Evolutionary conservation across 2,329 filamentous ascomycete species (phyloP).

Genomic region (Pezicula radicicola): DNA sequence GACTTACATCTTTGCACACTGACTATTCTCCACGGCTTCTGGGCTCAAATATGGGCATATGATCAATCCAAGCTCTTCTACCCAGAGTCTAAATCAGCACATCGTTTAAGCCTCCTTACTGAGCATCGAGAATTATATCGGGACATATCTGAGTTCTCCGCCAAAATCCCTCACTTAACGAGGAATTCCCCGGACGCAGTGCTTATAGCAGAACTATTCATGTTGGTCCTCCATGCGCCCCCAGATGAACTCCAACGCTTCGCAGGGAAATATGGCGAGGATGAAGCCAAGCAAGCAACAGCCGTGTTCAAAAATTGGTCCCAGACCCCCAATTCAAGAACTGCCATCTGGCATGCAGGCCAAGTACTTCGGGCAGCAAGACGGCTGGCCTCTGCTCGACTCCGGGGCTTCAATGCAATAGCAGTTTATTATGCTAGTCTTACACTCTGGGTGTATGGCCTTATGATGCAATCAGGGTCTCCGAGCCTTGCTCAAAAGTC

Average conservation of each 20-base stretch:
- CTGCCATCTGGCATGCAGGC: slow-evolving; percentile 65
- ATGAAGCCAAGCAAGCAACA: slow-evolving; percentile 54
- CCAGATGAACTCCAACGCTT: slow-evolving; percentile 66
- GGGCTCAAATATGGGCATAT: slow-evolving; percentile 64
- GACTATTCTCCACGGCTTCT: slow-evolving; percentile 63
- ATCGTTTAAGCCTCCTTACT: slow-evolving; percentile 32
- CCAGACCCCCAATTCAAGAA: slow-evolving; percentile 50
- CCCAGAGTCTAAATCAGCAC: slow-evolving; percentile 4
- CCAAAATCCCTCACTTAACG: neutral
- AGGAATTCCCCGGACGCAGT: slow-evolving; percentile 27
- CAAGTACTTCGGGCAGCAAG: slow-evolving; percentile 62
- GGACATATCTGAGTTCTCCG: slow-evolving; percentile 51
- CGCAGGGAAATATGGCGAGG: slow-evolving; percentile 63
- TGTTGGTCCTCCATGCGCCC: slow-evolving; percentile 63
- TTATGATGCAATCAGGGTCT: slow-evolving; percentile 39
- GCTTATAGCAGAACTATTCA: slow-evolving; percentile 43
- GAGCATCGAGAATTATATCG: slow-evolving; percentile 54
- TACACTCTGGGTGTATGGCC: slow-evolving; percentile 67
- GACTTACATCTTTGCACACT: slow-evolving; percentile 55
- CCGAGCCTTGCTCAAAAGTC: slow-evolving; percentile 8
- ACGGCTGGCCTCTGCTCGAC: slow-evolving; percentile 45
- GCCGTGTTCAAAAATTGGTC: slow-evolving; percentile 36
- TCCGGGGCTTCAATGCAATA: slow-evolving; percentile 66
- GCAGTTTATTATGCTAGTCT: slow-evolving; percentile 67
- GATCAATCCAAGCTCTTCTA: slow-evolving; percentile 52